Conservation (phyloP, 192 early-diverging fungal species). For the Lobosporangium transversale region DNA sequence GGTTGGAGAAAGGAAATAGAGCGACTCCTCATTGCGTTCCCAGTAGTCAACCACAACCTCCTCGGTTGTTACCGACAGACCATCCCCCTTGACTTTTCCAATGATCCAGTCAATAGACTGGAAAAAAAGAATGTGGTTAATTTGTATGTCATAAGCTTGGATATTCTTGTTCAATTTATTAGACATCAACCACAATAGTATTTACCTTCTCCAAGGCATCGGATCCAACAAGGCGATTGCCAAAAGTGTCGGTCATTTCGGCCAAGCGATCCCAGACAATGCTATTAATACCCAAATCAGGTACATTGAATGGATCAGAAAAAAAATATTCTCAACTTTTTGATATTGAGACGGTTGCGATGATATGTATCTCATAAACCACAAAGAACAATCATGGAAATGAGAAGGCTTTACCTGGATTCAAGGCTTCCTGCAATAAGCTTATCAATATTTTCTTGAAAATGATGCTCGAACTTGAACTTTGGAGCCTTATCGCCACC, state of each 20-base stretch:
- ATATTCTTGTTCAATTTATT: no score
- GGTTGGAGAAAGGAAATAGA: conserved; percentile 58
- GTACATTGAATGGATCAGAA: neutral
- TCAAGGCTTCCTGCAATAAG: conserved; percentile 48
- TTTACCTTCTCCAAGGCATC: conserved; percentile 56
- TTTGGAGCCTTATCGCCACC: no score
- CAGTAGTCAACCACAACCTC: conserved; percentile 64
- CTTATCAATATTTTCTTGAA: conserved; percentile 31
- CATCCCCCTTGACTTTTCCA: conserved; percentile 51
- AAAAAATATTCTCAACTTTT: no score
- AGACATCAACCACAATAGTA: neutral
- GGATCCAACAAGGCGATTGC: conserved; percentile 65
- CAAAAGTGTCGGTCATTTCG: conserved; percentile 70
- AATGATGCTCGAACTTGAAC: conserved; percentile 34
- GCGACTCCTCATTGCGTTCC: conserved; percentile 64
- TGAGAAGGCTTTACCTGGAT: conserved; percentile 24
- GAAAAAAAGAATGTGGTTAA: neutral
- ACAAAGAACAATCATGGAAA: neutral
- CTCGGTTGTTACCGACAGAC: conserved; percentile 62
- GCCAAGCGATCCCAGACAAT: conserved; percentile 68
- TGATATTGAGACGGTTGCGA: no score
- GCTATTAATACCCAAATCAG: conserved; percentile 4
- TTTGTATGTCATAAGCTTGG: no score
- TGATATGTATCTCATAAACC: neutral
- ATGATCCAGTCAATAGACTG: conserved; percentile 65